Evolutionary conservation across 1,139 yeast genomes (phyloP), one percentile per base, ranked within the genome.

Genomic region (Suhomyces bribrorum): DNA sequence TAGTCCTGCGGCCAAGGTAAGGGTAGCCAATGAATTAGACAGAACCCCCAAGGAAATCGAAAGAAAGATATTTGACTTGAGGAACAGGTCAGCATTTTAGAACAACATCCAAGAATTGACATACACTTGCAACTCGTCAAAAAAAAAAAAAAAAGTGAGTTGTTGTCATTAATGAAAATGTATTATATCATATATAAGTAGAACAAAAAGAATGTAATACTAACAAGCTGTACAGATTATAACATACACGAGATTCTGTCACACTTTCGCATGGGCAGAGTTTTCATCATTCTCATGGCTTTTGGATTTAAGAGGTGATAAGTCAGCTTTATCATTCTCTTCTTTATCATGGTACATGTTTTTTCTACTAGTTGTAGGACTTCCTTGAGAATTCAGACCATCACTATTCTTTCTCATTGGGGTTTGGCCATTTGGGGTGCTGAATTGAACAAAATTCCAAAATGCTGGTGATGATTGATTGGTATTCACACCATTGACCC

Each of bases 371-470:
- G 68, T 53, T 3, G 75, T 70, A 9, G 77, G 77, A 44, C 74
- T 67, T 7, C 61, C 64, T 41, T 61, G 66, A 16, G 63, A 64
- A 36, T 59, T 64, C 56, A 61, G 62, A 37, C 56, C 75, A 41
- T 60, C 73, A 36, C 69, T 63, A 42, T 60, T 57, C 43, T 70
- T 69, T 27, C 72, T 51, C 40, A 64, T 49, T 5, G 77, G 76
- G 1, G 76, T 68, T 51, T 69, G 76, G 20, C 74, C 78, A 57
- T 68, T 71, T 3, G 86, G 86, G 0, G 90, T 83, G 41, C 86
- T 79, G 54, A 84, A 83, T 50, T 83, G 90, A 29, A 84, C 84
- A 59, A 83, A 78, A 54, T 82, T 84, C 89, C 90, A 83, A 43
- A 83, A 75, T 9, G 90, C 88, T 2, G 92, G 89, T 1, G 87